Percentiles rank a stretch among this genome's conserved stretches.
Conservation (phyloP, 2,329 filamentous ascomycete genomes). For the Pseudopithomyces maydicus region DNA sequence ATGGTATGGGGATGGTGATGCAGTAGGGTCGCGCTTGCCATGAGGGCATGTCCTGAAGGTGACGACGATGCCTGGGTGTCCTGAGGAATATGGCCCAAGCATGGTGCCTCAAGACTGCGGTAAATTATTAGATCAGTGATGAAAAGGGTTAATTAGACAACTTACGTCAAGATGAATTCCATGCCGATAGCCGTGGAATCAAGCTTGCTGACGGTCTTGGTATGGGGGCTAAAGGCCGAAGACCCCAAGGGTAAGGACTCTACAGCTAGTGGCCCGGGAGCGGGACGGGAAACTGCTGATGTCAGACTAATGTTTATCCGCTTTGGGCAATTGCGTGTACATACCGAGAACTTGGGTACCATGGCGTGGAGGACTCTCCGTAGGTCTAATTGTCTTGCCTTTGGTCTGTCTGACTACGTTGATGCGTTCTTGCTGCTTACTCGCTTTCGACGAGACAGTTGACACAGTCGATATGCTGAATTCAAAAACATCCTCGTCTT, state of each 20-base stretch:
- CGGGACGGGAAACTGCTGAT: background rate
- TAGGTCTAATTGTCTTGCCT: background rate
- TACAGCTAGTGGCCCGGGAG: background rate
- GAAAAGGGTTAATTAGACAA: background rate
- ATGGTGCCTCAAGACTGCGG: conserved; percentile 40
- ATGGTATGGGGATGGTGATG: conserved; percentile 17
- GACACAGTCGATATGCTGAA: background rate
- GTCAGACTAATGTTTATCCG: background rate
- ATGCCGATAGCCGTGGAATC: conserved; percentile 26
- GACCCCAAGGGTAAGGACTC: background rate
- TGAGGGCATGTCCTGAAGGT: conserved; percentile 37
- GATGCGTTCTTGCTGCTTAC: conserved; percentile 4
- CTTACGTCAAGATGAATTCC: conserved; percentile 45
- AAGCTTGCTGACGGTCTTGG: conserved; percentile 16
- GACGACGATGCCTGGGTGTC: conserved; percentile 14
- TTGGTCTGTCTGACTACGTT: background rate
- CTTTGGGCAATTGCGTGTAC: background rate
- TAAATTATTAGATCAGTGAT: background rate
- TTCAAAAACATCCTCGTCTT: conserved; percentile 15
- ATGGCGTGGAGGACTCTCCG: background rate
- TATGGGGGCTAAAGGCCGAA: background rate
- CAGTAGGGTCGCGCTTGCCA: conserved; percentile 34
- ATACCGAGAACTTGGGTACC: background rate
- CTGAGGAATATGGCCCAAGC: conserved; percentile 34
- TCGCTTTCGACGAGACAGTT: background rate